Conservation (phyloP, 116 monocot species). For the Dioscorea cayenensis region DNA sequence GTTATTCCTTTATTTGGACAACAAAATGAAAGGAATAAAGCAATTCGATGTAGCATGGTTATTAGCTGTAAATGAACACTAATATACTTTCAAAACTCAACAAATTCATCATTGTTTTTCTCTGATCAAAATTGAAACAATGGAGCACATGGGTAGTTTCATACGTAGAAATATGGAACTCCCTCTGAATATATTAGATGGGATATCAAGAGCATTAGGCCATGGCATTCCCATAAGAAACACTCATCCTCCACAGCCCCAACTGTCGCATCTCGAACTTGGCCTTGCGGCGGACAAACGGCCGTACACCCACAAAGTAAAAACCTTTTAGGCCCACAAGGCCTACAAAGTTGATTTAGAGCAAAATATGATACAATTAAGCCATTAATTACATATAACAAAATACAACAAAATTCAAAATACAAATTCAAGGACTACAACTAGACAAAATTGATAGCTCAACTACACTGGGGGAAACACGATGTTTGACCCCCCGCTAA, state of each 20-base stretch:
- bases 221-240: not conserved
- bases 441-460: no score
- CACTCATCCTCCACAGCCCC: not conserved
- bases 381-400: no score
- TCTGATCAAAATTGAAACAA: not conserved
- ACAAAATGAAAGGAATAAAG: not conserved
- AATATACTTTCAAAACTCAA: not conserved
- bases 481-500: no score
- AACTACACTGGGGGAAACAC: no score
- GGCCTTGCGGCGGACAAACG: no score
- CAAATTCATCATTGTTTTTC: no score
- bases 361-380: no score
- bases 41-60: not conserved
- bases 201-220: constrained; percentile 10
- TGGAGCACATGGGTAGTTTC: not conserved
- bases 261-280: not conserved
- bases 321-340: no score
- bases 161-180: constrained; percentile 5
- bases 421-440: no score
- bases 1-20: not conserved
- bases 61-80: not conserved
- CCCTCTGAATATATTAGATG: constrained; percentile 10
- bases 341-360: no score
- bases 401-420: no score
- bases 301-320: no score